phyloP scores from a whole-genome alignment of 1,284 basidiomycete genomes.

The Cryptococcus sp. region DNA sequence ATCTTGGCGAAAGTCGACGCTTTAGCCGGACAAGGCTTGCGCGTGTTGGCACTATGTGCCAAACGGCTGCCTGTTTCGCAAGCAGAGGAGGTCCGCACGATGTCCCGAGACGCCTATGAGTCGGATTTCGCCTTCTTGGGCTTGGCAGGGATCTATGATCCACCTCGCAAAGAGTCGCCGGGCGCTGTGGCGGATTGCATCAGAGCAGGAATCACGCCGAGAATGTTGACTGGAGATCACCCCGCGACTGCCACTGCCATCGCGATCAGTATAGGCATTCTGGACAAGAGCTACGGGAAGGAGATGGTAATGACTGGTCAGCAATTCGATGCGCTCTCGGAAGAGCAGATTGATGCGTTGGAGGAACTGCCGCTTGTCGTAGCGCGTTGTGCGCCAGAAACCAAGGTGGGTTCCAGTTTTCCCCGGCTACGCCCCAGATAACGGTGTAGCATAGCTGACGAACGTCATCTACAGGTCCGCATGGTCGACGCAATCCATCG shows the following conservation, averaged over 20 bases:
- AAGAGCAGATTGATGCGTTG: constrained; percentile 63
- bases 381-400: constrained; percentile 61
- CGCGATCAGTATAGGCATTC: constrained; percentile 59
- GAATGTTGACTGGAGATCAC: constrained; percentile 63
- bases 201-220: constrained; percentile 65
- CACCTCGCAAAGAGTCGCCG: constrained; percentile 67
- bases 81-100: constrained; percentile 39
- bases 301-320: constrained; percentile 58
- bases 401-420: constrained; percentile 46
- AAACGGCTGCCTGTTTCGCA: constrained; percentile 54
- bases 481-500: constrained; percentile 65
- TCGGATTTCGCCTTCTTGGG: constrained; percentile 63
- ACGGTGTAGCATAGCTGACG: background rate
- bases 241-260: constrained; percentile 58
- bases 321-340: constrained; percentile 65
- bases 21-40: constrained; percentile 64
- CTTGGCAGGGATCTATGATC: constrained; percentile 67
- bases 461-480: constrained; percentile 43
- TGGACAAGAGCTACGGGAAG: constrained; percentile 54
- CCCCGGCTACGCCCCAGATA: background rate
- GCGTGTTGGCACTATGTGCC: constrained; percentile 55
- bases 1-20: constrained; percentile 58
- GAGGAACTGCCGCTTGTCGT: constrained; percentile 62
- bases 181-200: constrained; percentile 66
- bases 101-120: constrained; percentile 61